Evolutionary conservation across 2,329 filamentous ascomycete genomes (phyloP).

Genomic region (Ophiocordyceps camponoti-saundersi): DNA sequence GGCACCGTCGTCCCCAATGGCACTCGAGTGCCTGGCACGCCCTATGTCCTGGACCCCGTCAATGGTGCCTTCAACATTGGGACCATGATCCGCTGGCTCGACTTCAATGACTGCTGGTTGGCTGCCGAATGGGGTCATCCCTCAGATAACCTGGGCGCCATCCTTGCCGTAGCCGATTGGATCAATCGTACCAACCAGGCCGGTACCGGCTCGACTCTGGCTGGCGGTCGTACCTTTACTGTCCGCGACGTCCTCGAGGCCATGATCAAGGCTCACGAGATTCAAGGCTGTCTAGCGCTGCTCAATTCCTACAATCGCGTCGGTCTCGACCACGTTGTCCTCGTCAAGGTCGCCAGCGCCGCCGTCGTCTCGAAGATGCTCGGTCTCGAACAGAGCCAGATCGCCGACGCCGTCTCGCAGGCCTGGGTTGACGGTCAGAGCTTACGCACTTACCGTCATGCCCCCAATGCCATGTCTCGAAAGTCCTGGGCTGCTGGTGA

Average conservation of each 20-base stretch:
- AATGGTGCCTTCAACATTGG: constrained; percentile 98
- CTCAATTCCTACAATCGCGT: constrained; percentile 99
- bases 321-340: constrained; percentile 89
- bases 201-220: constrained; percentile 47
- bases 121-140: constrained; percentile 98
- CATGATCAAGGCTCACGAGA: constrained; percentile 99
- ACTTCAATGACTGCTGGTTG: constrained; percentile 99
- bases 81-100: constrained; percentile 96
- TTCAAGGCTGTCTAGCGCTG: constrained; percentile 90
- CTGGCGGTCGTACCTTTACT: constrained; percentile 75
- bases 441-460: constrained; percentile 91
- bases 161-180: constrained; percentile 94
- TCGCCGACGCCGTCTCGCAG: constrained; percentile 87
- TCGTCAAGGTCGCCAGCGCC: constrained; percentile 93
- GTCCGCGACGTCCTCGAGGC: constrained; percentile 83
- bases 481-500: constrained; percentile 99
- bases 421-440: constrained; percentile 95
- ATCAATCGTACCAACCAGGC: constrained; percentile 75
- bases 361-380: constrained; percentile 94
- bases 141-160: constrained; percentile 93
- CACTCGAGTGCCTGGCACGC: constrained; percentile 76
- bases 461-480: constrained; percentile 97
- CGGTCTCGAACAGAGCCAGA: constrained; percentile 76
- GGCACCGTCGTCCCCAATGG: constrained; percentile 88
- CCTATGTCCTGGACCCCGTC: constrained; percentile 87